These are phyloP conservation scores for Lepidium aucheri DNA, from an alignment of 345 rosid species.

Conservation along the genomic window DNA sequence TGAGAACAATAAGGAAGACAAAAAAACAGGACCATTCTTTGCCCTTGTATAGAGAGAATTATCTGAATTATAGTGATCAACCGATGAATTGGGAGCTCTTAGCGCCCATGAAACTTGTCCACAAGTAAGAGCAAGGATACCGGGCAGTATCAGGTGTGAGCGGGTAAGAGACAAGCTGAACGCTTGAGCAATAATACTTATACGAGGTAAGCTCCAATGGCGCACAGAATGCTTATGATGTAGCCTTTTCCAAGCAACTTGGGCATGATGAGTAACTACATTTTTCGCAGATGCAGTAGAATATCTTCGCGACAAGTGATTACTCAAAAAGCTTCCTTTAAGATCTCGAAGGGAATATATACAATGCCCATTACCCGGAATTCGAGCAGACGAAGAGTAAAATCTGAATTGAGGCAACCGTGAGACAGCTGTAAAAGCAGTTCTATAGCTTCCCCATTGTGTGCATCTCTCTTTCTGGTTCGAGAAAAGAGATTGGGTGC, in stretches of 20 bases:
- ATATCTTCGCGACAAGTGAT: not conserved
- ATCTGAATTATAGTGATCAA: conserved; percentile 41
- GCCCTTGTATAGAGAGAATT: conserved; percentile 62
- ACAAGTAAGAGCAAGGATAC: conserved; percentile 47
- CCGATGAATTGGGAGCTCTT: conserved; percentile 32
- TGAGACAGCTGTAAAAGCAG: conserved; percentile 10
- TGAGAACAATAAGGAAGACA: conserved; percentile 43
- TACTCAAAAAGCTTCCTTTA: conserved; percentile 7
- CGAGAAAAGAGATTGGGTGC: not conserved
- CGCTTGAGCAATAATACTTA: conserved; percentile 74
- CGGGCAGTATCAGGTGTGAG: conserved; percentile 52
- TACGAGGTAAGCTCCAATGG: conserved; percentile 31
- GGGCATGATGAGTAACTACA: conserved; percentile 42
- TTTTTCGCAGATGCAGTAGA: conserved; percentile 29
- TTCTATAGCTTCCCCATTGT: conserved; percentile 16
- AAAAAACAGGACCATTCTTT: conserved; percentile 59
- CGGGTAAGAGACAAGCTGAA: conserved; percentile 73
- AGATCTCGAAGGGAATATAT: not conserved
- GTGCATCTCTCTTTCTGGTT: conserved; percentile 14
- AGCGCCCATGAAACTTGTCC: conserved; percentile 49
- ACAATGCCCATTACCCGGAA: conserved; percentile 15
- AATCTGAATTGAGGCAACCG: conserved; percentile 12
- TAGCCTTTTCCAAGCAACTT: conserved; percentile 60
- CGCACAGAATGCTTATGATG: conserved; percentile 31
- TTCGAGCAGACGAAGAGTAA: conserved; percentile 8